Evolutionary conservation across 495 filamentous ascomycete genomes (phyloP), one percentile per base, ranked within the genome.

Genomic region (Neurospora terricola): DNA sequence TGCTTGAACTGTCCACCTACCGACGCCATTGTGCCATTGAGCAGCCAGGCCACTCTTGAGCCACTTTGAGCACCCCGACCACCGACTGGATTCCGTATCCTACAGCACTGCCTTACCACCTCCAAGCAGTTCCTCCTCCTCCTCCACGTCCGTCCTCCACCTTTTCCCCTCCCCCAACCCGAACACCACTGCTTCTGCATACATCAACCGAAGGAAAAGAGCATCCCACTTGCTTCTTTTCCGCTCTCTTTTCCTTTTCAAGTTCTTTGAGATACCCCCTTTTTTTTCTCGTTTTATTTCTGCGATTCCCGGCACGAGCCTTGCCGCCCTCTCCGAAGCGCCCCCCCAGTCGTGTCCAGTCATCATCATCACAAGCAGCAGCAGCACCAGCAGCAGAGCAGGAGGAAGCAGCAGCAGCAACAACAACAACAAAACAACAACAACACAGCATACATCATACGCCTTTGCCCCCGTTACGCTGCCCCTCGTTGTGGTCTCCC

Each of bases 71-170:
- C 27, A 66, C 54, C 54, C 54, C 54, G 54, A 62, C 54, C 54
- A 62, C 54, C 54, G 54, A 62, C 54, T 62, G 54, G 27, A 62
- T 34, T 62, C 54, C 54, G 54, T 34, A 66, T 34, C 54, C 54
- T 71, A 71, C 38, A 48, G 34, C 38, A 38, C 69, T 71, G 34
- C 27, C 37, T 70, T 34, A 37, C 69, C 30, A 70, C 21, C 7
- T 10, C 38, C 37, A 59, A 80, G 75, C 78, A 73, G 77, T 74
- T 73, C 75, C 76, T 77, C 75, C 76, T 78, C 78, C 77, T 80
- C 79, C 76, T 76, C 76, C 75, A 75, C 77, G 76, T 78, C 77
- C 80, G 77, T 78, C 81, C 81, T 82, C 79, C 80, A 78, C 80
- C 80, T 80, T 78, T 78, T 82, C 78, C 76, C 74, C 78, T 78